Evolutionary conservation across 2,329 filamentous ascomycete species (phyloP), one percentile per base, ranked within the genome.

Genomic region (Calonectria naviculata): DNA sequence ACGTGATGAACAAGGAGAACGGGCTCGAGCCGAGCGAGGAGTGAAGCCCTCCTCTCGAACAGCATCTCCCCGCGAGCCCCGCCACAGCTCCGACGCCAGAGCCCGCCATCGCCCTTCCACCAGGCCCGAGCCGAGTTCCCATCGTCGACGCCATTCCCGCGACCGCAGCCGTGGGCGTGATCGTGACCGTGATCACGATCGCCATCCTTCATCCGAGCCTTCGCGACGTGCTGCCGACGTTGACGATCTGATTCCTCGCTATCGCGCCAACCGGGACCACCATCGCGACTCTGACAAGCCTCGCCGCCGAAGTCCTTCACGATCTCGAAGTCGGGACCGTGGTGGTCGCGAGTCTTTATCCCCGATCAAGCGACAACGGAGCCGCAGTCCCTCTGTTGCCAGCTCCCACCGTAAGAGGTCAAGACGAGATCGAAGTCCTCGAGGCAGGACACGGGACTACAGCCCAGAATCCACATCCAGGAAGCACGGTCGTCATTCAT

Each of bases 341-440:
- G 74, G 76, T 60, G 74, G 75, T 56, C 77, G 69, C 36, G 79
- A 79, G 67, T 85, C 85, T 4, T 81, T 84, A 34, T 78, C 83
- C 28, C 82, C 84, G 7, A 73, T 81, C 41, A 87, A 87, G 74
- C 81, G 85, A 62, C 80, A 82, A 58, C 82, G 86, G 68, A 87
- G 82, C 68, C 82, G 82, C 62, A 87, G 84, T 58, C 83, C 78
- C n/a, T 82, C 86, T 2, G 77, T 81, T 26, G 81, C 79, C 3
- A 76, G 78, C 6, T 81, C 81, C 36, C 83, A 82, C 61, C 81
- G 83, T 29, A 87, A 87, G 76, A 84, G 78, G 79, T 84, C 81
- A 21, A 81, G 80, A 71, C 79, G 80, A 70, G 76, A 79, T 5
- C 76, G 79, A 58, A 83, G 82, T 58, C 79, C 81, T 26, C 85